Conservation (phyloP, 768 basidiomycete species). For the Serendipita vermifera region DNA sequence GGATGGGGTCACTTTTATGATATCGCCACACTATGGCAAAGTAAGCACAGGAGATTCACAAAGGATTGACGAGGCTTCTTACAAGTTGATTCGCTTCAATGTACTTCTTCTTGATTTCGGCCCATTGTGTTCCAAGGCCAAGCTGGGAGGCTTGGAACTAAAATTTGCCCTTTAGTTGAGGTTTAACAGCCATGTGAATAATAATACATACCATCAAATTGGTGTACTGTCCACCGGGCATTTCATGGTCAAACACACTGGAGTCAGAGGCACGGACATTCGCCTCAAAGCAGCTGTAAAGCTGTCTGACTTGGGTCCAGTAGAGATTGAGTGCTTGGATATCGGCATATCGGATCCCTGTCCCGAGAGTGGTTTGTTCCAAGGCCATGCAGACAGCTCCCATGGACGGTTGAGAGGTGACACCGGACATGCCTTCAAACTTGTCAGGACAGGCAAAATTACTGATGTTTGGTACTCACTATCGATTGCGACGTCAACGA, state of each 20-base stretch:
- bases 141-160: conserved; percentile 98
- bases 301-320: conserved; percentile 93
- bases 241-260: conserved; percentile 97
- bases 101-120: conserved; percentile 95
- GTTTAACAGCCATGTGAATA: conserved; percentile 18
- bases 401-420: conserved; percentile 98
- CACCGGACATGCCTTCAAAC: conserved; percentile 80
- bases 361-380: conserved; percentile 86
- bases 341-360: conserved; percentile 92
- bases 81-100: conserved; percentile 95
- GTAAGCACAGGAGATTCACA: conserved; percentile 3
- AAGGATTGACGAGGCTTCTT: conserved; percentile 20
- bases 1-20: conserved; percentile 97
- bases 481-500: conserved; percentile 97
- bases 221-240: conserved; percentile 96
- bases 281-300: conserved; percentile 96
- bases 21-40: conserved; percentile 68
- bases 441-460: conserved; percentile 16
- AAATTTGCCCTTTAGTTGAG: no score
- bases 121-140: conserved; percentile 94
- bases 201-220: conserved; percentile 66
- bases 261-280: conserved; percentile 96
- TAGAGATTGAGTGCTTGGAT: conserved; percentile 95
- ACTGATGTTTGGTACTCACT: conserved; percentile 40
- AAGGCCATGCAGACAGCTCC: conserved; percentile 90